Evolutionary conservation across 305 asterid genomes (phyloP).

Genomic region (Plantago lanceolata): DNA sequence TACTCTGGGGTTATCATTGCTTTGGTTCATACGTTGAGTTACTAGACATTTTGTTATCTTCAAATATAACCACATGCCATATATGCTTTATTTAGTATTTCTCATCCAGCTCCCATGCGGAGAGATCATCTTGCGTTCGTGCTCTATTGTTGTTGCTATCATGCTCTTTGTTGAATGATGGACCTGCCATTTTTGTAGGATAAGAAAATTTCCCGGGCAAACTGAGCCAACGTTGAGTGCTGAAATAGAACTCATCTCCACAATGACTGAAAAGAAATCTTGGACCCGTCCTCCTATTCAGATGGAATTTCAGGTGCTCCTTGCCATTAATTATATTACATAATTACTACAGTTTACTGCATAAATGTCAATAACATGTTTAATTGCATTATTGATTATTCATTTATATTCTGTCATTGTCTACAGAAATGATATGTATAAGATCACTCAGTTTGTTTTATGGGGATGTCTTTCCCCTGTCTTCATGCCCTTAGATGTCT

Average conservation of each 20-base stretch:
- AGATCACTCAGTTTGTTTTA: too few relatives aligned
- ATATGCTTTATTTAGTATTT: not conserved
- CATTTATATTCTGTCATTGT: constrained; percentile 6
- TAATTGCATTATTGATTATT: too few relatives aligned
- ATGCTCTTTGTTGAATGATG: constrained; percentile 15
- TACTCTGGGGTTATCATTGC: too few relatives aligned
- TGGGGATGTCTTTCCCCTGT: too few relatives aligned
- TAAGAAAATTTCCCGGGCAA: constrained; percentile 97
- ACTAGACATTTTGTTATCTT: too few relatives aligned
- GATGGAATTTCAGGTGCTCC: constrained; percentile 93
- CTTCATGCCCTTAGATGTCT: not conserved
- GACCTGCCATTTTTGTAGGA: constrained; percentile 48
- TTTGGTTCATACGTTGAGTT: too few relatives aligned
- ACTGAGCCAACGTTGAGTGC: constrained; percentile 98
- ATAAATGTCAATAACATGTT: constrained; percentile 5
- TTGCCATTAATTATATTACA: constrained; percentile 18
- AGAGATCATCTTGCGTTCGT: too few relatives aligned
- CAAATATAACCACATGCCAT: not conserved
- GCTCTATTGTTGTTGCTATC: too few relatives aligned
- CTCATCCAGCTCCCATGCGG: not conserved
- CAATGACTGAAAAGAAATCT: constrained; percentile 90
- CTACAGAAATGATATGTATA: constrained; percentile 7
- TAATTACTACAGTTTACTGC: constrained; percentile 15
- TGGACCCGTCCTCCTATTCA: constrained; percentile 98
- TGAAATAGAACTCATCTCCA: constrained; percentile 91